Base-by-base conservation (phyloP, 2,329 filamentous ascomycete genomes). In the Nigrospora oryzae region DNA sequence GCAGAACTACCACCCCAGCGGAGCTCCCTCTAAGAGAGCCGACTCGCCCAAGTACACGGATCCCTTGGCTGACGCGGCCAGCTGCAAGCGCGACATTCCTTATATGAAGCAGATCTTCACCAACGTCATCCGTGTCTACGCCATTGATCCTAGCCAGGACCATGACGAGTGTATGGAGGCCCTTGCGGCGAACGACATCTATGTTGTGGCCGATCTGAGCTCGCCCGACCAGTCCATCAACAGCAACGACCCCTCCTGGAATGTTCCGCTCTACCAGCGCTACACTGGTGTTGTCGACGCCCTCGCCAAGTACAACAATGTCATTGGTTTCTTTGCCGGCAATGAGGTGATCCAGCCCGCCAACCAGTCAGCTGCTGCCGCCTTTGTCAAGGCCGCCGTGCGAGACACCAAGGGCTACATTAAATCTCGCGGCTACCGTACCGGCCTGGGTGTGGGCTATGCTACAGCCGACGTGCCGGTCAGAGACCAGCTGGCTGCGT, bases 351-450 rank as follows among this genome's bases (percentile, higher is more conserved):
- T 89, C 57, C 95, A 96, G 75, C 78, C 83, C 58, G 74, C 75
- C 55, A 90, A 84, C 77, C 96, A 95, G 79, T 97, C 91, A 42
- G 71, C 78, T 49, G 88, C 91, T 42, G 93, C 88, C 50, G 89
- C 91, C 54, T 98, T 86, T 65, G 93, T 98, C 69, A 98, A 97
- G 80, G 93, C 91, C 49, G 90, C 93, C 51, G 89, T 97, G 52
- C 90, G 93, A 62, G 93, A 98, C 67, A 89, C 81, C 70, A 98
- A 98, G 82, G 74, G 80, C 49, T 93, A 97, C 74, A 95, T 98
- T 76, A 86, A 84, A 73, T 59, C 71, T 50, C 84, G 88, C 70
- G 75, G 77, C 54, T 85, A 88, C 69, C 84, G 90, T 46, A 7
- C 34, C 60, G 79, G 61, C 65, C 80, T 97, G 52, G 88, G 88